These are phyloP conservation scores for Colletotrichum lupini DNA, from an alignment of 2,329 filamentous ascomycete species.

Conservation along the genomic window DNA sequence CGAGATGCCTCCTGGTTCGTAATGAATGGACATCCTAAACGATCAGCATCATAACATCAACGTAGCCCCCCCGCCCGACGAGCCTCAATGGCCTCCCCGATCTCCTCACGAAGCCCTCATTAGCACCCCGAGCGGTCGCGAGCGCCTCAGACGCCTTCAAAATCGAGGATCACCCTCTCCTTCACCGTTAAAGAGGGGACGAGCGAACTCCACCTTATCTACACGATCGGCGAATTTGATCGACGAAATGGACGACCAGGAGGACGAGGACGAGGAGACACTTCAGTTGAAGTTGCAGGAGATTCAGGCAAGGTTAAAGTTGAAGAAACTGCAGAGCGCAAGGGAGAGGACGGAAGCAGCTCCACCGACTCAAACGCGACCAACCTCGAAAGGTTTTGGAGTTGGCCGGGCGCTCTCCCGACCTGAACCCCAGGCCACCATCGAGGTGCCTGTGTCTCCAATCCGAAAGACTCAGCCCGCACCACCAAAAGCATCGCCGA, in stretches of 20 bases:
- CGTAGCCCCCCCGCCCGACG: conserved; percentile 44
- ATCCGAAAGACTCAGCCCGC: conserved; percentile 68
- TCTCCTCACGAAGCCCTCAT: conserved; percentile 74
- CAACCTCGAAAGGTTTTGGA: conserved; percentile 42
- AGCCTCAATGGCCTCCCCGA: conserved; percentile 73
- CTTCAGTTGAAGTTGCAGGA: conserved; percentile 86
- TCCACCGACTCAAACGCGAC: conserved; percentile 34
- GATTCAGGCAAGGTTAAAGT: conserved; percentile 86
- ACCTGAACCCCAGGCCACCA: conserved; percentile 40
- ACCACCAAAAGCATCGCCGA: conserved; percentile 76
- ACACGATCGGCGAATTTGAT: conserved; percentile 37
- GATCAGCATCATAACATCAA: conserved; percentile 16
- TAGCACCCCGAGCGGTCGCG: conserved; percentile 81
- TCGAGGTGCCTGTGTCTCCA: conserved; percentile 82
- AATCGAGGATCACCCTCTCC: conserved; percentile 75
- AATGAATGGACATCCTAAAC: background rate
- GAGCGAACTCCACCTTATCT: conserved; percentile 42
- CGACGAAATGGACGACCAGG: conserved; percentile 49
- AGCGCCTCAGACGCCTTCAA: conserved; percentile 76
- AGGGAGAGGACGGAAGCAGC: conserved; percentile 51
- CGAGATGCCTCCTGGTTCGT: conserved; percentile 38
- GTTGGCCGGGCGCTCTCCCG: conserved; percentile 35
- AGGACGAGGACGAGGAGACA: conserved; percentile 88
- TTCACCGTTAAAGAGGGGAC: conserved; percentile 68
- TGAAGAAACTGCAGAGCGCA: conserved; percentile 85